phyloP scores from a whole-genome alignment of 225 moss, liverwort and hornwort genomes.

The Polytrichum formosum region DNA sequence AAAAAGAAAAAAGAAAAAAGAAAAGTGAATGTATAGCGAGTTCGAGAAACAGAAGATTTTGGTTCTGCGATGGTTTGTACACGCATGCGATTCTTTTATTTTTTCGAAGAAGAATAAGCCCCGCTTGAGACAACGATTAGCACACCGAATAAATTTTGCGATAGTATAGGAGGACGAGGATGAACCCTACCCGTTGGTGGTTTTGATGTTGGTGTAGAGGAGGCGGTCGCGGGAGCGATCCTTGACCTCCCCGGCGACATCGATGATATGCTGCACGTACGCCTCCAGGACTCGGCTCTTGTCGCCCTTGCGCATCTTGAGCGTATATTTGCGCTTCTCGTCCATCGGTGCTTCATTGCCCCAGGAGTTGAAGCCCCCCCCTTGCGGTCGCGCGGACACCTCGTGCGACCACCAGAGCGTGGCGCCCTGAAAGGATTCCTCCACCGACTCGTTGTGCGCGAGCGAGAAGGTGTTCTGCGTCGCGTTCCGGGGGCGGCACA shows the following conservation, averaged over 20 bases:
- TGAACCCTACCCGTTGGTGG: background rate
- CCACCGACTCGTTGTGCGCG: slow-evolving; percentile 47
- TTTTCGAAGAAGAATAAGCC: too few species aligned
- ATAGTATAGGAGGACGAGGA: too few species aligned
- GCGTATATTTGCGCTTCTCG: slow-evolving; percentile 50
- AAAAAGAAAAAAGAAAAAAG: too few species aligned
- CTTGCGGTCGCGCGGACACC: slow-evolving; percentile 24
- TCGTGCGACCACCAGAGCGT: slow-evolving; percentile 54
- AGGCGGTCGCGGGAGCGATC: slow-evolving; percentile 53
- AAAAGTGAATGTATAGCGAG: too few species aligned
- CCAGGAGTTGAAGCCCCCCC: slow-evolving; percentile 4
- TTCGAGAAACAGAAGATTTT: too few species aligned
- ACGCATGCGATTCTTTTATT: too few species aligned
- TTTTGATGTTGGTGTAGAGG: slow-evolving; percentile 69
- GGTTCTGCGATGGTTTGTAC: too few species aligned
- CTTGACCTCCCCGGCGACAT: slow-evolving; percentile 38
- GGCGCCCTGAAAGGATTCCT: slow-evolving; percentile 32
- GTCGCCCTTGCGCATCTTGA: slow-evolving; percentile 67
- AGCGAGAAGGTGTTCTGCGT: slow-evolving; percentile 57
- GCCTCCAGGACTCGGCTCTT: slow-evolving; percentile 43
- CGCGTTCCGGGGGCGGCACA: slow-evolving; percentile 58
- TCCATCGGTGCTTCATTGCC: slow-evolving; percentile 15
- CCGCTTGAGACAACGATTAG: too few species aligned
- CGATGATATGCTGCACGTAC: slow-evolving; percentile 66
- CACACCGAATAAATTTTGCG: too few species aligned